Conservation (phyloP, 805 yeast species). For the Candida montana region DNA sequence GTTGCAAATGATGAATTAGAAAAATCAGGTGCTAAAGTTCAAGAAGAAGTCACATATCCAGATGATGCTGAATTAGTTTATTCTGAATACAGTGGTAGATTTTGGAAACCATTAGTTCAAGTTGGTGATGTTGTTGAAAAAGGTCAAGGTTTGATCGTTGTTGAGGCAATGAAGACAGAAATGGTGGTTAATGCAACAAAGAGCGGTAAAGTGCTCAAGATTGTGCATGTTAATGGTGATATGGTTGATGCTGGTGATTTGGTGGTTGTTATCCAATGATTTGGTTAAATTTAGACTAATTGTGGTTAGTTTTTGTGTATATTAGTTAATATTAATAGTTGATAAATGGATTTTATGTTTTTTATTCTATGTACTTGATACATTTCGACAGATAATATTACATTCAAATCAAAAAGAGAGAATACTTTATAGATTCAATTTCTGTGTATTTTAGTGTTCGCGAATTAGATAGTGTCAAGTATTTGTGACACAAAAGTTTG, state of each 20-base stretch:
- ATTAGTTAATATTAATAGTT: too few species aligned
- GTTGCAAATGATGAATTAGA: constrained; percentile 71
- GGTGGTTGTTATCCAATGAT: constrained; percentile 70
- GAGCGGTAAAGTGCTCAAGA: constrained; percentile 66
- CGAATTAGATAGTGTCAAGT: too few species aligned
- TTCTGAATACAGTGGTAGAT: constrained; percentile 94
- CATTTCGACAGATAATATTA: too few species aligned
- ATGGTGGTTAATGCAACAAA: constrained; percentile 77
- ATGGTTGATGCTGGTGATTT: constrained; percentile 96
- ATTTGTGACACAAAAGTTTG: too few species aligned
- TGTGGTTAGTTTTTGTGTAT: too few species aligned
- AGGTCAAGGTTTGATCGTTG: constrained; percentile 80
- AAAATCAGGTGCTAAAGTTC: constrained; percentile 39
- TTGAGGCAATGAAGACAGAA: constrained; percentile 98
- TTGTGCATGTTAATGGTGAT: constrained; percentile 82
- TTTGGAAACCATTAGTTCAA: constrained; percentile 85
- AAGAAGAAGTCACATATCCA: constrained; percentile 51
- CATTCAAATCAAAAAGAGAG: too few species aligned
- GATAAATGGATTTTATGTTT: too few species aligned
- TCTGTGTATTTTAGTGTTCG: too few species aligned
- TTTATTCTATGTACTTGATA: too few species aligned
- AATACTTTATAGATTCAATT: too few species aligned
- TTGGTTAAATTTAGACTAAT: too few species aligned
- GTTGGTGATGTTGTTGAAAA: constrained; percentile 70
- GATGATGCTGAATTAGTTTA: constrained; percentile 81